Evolutionary conservation across 2,329 filamentous ascomycete genomes (phyloP).

Genomic region (Diaporthe destruens): DNA sequence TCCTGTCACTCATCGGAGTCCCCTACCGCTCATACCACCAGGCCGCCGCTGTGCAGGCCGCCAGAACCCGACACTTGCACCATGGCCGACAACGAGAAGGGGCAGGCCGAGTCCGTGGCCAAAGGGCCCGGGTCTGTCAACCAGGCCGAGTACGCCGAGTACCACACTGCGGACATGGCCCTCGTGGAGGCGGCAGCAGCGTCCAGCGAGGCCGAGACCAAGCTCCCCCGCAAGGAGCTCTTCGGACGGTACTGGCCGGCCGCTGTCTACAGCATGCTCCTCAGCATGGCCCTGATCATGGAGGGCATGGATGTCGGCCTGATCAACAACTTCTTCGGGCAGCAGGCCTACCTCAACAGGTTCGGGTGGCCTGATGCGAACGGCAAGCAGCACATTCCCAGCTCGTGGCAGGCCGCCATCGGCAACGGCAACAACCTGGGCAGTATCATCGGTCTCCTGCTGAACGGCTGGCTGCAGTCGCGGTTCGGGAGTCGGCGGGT

Average conservation of each 20-base stretch:
- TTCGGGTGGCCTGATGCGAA: constrained; percentile 52
- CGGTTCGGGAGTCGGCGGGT: constrained; percentile 51
- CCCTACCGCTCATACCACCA: neutral
- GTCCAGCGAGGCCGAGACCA: constrained; percentile 10
- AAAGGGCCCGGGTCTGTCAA: constrained; percentile 5
- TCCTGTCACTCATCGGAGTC: neutral
- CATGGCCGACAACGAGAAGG: constrained; percentile 26
- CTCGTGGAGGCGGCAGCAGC: constrained; percentile 24
- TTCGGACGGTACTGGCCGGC: constrained; percentile 33
- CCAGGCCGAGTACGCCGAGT: constrained; percentile 16
- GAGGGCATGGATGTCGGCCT: constrained; percentile 51
- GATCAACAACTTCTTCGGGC: constrained; percentile 51
- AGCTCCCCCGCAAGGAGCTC: constrained; percentile 18
- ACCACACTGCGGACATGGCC: constrained; percentile 5
- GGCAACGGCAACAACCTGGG: constrained; percentile 47
- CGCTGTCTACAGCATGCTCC: constrained; percentile 41
- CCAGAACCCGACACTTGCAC: constrained; percentile 5
- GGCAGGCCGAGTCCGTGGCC: constrained; percentile 13
- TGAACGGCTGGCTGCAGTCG: constrained; percentile 56
- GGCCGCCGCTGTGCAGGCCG: neutral
- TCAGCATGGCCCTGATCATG: constrained; percentile 42
- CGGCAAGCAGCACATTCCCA: constrained; percentile 50
- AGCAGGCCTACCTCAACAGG: constrained; percentile 46
- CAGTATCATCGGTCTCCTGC: constrained; percentile 55
- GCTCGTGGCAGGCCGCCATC: constrained; percentile 56